phyloP scores from a whole-genome alignment of 768 basidiomycete species.

The Rhizopogon sp. region DNA sequence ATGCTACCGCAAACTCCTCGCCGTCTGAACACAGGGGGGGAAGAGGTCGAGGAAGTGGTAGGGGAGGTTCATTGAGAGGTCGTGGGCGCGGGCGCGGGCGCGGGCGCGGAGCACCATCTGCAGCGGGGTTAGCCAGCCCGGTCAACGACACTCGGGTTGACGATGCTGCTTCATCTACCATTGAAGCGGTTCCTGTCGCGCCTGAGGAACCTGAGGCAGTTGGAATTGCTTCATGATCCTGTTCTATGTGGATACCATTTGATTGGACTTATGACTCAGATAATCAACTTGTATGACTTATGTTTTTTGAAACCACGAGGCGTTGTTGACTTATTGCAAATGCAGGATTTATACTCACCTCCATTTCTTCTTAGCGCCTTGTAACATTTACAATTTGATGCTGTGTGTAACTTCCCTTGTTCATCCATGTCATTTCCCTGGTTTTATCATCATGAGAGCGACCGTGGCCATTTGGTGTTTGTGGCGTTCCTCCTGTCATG shows the following conservation, averaged over 20 bases:
- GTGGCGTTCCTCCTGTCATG: too few species aligned
- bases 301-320: background rate
- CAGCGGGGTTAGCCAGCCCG: background rate
- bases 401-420: background rate
- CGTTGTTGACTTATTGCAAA: slow-evolving; percentile 3
- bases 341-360: background rate
- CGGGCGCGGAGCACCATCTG: slow-evolving; percentile 22
- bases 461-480: background rate
- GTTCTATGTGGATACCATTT: background rate
- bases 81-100: slow-evolving; percentile 28
- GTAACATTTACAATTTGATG: background rate
- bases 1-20: slow-evolving; percentile 6
- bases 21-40: slow-evolving; percentile 15
- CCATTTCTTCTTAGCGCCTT: background rate
- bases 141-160: background rate
- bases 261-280: background rate
- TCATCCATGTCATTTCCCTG: background rate
- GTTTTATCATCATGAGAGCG: background rate
- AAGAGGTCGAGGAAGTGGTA: slow-evolving; percentile 27
- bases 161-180: background rate
- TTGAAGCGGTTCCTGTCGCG: background rate
- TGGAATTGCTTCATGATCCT: slow-evolving; percentile 1
- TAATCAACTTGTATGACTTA: background rate
- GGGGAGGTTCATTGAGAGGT: slow-evolving; percentile 27
- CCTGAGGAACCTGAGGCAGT: background rate